Evolutionary conservation across 306 rosid species (phyloP).

Genomic region (Crotalaria pallida): DNA sequence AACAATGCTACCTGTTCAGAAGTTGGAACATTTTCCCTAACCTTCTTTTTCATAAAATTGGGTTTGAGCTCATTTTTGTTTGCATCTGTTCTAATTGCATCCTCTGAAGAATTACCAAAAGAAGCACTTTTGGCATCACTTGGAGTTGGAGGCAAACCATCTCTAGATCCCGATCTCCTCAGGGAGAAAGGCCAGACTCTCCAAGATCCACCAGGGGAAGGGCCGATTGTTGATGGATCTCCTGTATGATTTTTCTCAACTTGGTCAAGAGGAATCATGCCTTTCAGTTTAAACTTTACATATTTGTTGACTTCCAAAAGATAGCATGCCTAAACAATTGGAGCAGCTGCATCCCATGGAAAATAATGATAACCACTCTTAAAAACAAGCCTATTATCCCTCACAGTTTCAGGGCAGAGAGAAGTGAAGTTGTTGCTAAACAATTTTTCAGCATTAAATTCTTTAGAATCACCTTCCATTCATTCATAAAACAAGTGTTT

Average conservation of each 20-base stretch:
- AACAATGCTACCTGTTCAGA: constrained; percentile 88
- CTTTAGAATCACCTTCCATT: constrained; percentile 31
- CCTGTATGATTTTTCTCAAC: constrained; percentile 56
- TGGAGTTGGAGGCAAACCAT: constrained; percentile 27
- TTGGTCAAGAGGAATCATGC: constrained; percentile 35
- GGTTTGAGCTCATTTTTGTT: constrained; percentile 26
- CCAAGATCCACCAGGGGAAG: constrained; percentile 63
- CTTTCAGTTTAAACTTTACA: constrained; percentile 24
- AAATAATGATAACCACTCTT: constrained; percentile 27
- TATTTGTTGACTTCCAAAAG: constrained; percentile 26
- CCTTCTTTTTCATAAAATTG: constrained; percentile 36
- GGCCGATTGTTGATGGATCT: constrained; percentile 35
- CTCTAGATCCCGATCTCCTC: constrained; percentile 42
- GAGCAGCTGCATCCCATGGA: constrained; percentile 30
- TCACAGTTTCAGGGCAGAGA: constrained; percentile 15
- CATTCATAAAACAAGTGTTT: constrained; percentile 27
- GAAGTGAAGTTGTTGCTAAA: constrained; percentile 29
- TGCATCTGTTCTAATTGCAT: constrained; percentile 18
- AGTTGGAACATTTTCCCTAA: constrained; percentile 58
- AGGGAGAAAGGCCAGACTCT: constrained; percentile 76
- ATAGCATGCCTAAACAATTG: constrained; percentile 28
- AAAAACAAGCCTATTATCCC: constrained; percentile 30
- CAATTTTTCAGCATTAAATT: constrained; percentile 21
- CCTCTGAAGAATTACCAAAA: constrained; percentile 38
- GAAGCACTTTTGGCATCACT: constrained; percentile 31